A percentile compares a stretch with the other conserved stretches of the same genome.
These are phyloP conservation scores for Polyporus tsugae DNA, from an alignment of 1,284 basidiomycete genomes.

Conservation along the genomic window DNA sequence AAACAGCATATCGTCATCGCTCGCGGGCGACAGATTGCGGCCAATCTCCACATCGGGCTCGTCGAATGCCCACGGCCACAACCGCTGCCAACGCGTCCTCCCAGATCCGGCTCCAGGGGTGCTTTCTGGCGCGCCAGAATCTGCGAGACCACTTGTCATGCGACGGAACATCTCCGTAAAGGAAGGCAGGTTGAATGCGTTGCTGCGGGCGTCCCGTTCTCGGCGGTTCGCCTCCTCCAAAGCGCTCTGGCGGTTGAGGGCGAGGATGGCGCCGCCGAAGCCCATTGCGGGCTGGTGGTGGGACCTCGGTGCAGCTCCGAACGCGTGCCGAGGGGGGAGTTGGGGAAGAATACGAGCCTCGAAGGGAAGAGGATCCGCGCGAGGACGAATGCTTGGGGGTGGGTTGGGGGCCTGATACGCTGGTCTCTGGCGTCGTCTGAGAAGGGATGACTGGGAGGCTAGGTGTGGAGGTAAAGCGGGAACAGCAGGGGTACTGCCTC, in stretches of 20 bases:
- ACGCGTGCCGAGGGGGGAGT: conserved; percentile 32
- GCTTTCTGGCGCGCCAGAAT: conserved; percentile 2
- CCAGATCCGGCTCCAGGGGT: not conserved
- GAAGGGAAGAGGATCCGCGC: conserved; percentile 53
- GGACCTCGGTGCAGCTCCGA: conserved; percentile 53
- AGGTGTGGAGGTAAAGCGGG: conserved; percentile 52
- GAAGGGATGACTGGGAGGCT: conserved; percentile 33
- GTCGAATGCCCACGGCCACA: conserved; percentile 19
- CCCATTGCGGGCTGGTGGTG: conserved; percentile 68
- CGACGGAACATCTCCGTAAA: conserved; percentile 27
- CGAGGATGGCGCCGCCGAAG: conserved; percentile 72
- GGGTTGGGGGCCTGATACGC: not conserved
- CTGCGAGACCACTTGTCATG: conserved; percentile 7
- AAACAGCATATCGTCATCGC: conserved; percentile 17
- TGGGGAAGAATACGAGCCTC: conserved; percentile 44
- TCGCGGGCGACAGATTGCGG: conserved; percentile 14
- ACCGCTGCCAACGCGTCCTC: conserved; percentile 15
- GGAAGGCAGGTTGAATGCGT: conserved; percentile 23
- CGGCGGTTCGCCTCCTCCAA: conserved; percentile 31
- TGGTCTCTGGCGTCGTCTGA: conserved; percentile 28
- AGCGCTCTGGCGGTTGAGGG: conserved; percentile 45
- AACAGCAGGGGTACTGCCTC: conserved; percentile 37
- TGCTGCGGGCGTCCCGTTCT: conserved; percentile 18
- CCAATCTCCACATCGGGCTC: conserved; percentile 2
- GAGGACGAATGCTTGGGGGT: conserved; percentile 48